phyloP scores from a whole-genome alignment of 208 protist species.

The Crithidia thermophila region DNA sequence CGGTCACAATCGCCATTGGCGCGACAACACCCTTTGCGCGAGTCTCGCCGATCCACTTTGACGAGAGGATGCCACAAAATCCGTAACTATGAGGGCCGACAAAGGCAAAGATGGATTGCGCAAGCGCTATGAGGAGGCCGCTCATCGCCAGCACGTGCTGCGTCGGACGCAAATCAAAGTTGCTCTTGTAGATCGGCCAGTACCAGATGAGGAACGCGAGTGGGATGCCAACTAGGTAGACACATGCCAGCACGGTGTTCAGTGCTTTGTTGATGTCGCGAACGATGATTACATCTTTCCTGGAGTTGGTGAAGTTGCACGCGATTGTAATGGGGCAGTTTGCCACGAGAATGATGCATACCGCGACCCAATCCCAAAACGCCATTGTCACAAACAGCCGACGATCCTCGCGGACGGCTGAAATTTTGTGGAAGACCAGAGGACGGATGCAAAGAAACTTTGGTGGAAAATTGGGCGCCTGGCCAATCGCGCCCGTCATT shows the following conservation, averaged over 20 bases:
- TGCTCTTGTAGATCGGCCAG: conserved; percentile 61
- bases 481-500: conserved; percentile 9
- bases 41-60: conserved; percentile 36
- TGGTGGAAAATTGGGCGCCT: conserved; percentile 70
- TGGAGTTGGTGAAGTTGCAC: conserved; percentile 33
- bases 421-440: conserved; percentile 69
- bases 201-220: conserved; percentile 77
- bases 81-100: conserved; percentile 49
- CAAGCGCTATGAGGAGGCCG: conserved; percentile 58
- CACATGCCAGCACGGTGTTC: conserved; percentile 47
- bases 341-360: conserved; percentile 53
- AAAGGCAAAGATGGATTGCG: conserved; percentile 55
- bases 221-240: conserved; percentile 67
- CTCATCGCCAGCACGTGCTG: conserved; percentile 60
- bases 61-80: conserved; percentile 53
- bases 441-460: conserved; percentile 76
- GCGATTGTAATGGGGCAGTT: conserved; percentile 58
- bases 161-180: conserved; percentile 45
- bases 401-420: conserved; percentile 39
- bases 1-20: conserved; percentile 54
- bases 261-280: conserved; percentile 38
- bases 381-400: conserved; percentile 55
- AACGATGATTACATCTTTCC: neutral
- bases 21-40: conserved; percentile 34
- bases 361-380: conserved; percentile 73